These are phyloP conservation scores for Aspergillus cejpii DNA, from an alignment of 2,329 filamentous ascomycete species.

Conservation along the genomic window DNA sequence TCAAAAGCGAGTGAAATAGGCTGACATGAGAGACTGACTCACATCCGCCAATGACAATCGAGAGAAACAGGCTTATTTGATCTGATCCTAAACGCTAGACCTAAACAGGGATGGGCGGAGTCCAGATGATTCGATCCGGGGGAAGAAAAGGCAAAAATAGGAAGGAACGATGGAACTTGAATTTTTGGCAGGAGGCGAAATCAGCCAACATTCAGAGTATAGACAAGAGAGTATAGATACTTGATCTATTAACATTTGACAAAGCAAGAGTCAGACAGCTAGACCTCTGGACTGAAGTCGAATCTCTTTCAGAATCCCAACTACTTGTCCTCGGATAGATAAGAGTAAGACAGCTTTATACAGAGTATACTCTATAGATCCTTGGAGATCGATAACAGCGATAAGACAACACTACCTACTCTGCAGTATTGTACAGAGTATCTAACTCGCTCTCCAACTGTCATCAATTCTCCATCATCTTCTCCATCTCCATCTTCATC, in stretches of 20 bases:
- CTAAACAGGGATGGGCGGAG: slow-evolving; percentile 25
- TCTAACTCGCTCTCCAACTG: background rate
- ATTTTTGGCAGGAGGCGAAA: no score
- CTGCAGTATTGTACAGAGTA: no score
- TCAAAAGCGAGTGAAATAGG: slow-evolving; percentile 10
- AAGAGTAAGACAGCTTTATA: no score
- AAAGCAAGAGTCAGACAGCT: no score
- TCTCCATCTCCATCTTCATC: no score
- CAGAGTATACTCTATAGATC: no score
- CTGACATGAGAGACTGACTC: slow-evolving; percentile 11
- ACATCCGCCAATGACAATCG: slow-evolving; percentile 18
- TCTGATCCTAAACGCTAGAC: slow-evolving; percentile 21
- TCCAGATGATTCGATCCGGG: slow-evolving; percentile 23
- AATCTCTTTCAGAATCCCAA: background rate
- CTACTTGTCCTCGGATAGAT: slow-evolving; percentile 10
- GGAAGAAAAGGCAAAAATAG: slow-evolving; percentile 13
- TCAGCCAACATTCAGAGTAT: no score
- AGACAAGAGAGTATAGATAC: no score
- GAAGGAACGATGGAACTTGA: slow-evolving; percentile 7
- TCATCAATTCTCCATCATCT: background rate
- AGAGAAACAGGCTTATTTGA: slow-evolving; percentile 25
- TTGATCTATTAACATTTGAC: no score
- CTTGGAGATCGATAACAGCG: slow-evolving; percentile 21
- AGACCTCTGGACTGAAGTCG: background rate
- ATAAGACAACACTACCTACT: slow-evolving; percentile 16